These are phyloP conservation scores for Kwoniella heveanensis DNA, from an alignment of 768 basidiomycete species.

Conservation along the genomic window DNA sequence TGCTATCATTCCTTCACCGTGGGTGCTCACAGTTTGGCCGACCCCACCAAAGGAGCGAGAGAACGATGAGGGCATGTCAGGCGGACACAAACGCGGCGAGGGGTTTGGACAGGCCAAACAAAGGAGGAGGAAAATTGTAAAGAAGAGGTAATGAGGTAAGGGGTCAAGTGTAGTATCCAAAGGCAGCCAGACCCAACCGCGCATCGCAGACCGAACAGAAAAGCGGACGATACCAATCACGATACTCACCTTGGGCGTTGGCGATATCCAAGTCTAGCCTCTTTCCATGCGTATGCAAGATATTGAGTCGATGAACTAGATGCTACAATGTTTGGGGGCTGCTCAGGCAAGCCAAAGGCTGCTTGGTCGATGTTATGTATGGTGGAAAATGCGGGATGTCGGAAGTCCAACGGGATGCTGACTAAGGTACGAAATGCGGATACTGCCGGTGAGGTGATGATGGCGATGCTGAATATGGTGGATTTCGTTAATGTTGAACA, in stretches of 20 bases:
- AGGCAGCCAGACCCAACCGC: neutral
- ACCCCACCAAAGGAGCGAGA: neutral
- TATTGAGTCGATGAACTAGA: neutral
- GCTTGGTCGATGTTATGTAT: neutral
- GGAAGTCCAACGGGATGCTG: neutral
- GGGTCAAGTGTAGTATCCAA: neutral
- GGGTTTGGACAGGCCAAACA: neutral
- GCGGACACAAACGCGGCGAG: neutral
- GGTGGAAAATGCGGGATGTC: neutral
- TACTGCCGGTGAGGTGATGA: constrained; percentile 5
- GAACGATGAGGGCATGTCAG: neutral
- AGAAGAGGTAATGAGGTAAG: neutral
- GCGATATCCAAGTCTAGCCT: neutral
- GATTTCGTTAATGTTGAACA: no score
- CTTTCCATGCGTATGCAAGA: neutral
- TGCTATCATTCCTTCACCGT: neutral
- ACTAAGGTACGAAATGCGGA: constrained; percentile 1
- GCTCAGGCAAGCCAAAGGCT: neutral
- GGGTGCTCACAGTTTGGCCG: neutral
- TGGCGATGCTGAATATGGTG: neutral
- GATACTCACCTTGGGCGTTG: neutral
- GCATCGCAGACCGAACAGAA: neutral
- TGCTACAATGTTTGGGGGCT: neutral
- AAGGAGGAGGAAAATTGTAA: neutral
- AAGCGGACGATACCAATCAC: neutral